phyloP scores from a whole-genome alignment of 345 rosid species.

The Citrus cavaleriei region DNA sequence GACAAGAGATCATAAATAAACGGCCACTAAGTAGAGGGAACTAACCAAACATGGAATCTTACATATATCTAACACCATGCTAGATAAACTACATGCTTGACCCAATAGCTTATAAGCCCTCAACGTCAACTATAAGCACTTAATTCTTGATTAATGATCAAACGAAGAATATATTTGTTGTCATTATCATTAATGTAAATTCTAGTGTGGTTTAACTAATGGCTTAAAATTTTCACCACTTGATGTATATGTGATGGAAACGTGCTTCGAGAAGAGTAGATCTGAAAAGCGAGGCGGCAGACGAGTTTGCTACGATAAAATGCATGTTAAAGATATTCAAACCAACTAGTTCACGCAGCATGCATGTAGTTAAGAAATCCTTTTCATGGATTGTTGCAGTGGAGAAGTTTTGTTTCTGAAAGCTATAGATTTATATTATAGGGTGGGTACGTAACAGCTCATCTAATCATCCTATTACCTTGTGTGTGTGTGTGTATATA shows the following conservation, averaged over 20 bases:
- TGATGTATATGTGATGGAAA: neutral
- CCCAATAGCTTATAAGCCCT: too few species aligned
- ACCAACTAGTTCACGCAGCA: constrained; percentile 7
- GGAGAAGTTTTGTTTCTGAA: neutral
- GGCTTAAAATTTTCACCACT: neutral
- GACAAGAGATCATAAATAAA: too few species aligned
- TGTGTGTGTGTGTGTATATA: too few species aligned
- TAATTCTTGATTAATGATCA: neutral
- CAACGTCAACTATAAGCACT: too few species aligned
- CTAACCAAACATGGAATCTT: too few species aligned
- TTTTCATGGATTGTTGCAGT: constrained; percentile 4
- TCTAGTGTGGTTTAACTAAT: neutral
- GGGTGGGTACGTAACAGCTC: neutral
- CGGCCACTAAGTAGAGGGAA: too few species aligned
- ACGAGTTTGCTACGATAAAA: neutral
- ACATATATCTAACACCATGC: too few species aligned
- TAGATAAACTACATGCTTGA: too few species aligned
- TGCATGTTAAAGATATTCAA: neutral
- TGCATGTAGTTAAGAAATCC: constrained; percentile 10
- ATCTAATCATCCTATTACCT: neutral
- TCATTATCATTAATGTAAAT: neutral
- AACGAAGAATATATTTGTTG: neutral
- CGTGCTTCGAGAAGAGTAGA: constrained; percentile 12
- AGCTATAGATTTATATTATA: neutral
- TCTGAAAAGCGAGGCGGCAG: neutral